These are phyloP conservation scores for Leccinum broughii DNA, from an alignment of 768 basidiomycete genomes.

Conservation along the genomic window DNA sequence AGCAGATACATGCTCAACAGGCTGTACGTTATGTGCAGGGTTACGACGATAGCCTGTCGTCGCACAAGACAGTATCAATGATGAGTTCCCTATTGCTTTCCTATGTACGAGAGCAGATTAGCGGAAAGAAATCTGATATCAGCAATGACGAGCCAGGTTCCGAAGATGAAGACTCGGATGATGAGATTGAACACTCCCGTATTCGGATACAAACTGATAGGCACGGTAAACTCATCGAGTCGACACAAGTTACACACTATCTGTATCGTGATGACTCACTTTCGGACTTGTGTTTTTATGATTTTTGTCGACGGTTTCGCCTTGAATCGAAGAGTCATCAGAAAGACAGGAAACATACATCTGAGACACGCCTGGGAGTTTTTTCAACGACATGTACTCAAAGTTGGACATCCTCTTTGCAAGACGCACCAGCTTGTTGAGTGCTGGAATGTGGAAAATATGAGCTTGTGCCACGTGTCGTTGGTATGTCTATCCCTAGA, in stretches of 20 bases:
- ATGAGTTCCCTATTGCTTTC: neutral
- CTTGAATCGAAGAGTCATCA: neutral
- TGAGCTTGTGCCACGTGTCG: neutral
- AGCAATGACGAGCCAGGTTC: neutral
- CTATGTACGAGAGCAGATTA: neutral
- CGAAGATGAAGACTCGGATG: neutral
- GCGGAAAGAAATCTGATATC: too few species aligned
- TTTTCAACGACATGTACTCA: neutral
- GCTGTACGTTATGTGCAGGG: constrained; percentile 33
- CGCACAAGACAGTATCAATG: neutral
- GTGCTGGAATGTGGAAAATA: neutral
- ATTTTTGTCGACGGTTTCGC: neutral
- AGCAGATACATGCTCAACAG: constrained; percentile 39
- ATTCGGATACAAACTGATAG: neutral
- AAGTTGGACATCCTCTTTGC: neutral
- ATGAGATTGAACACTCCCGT: neutral
- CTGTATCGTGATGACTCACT: neutral
- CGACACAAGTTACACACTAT: neutral
- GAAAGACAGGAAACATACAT: neutral
- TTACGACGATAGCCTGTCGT: constrained; percentile 13
- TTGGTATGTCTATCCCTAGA: neutral
- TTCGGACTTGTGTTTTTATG: neutral
- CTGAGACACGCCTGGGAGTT: neutral
- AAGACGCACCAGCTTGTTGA: neutral
- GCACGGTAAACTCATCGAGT: neutral